Evolutionary conservation across 2,329 filamentous ascomycete genomes (phyloP).

Genomic region (Xylogone sp.): DNA sequence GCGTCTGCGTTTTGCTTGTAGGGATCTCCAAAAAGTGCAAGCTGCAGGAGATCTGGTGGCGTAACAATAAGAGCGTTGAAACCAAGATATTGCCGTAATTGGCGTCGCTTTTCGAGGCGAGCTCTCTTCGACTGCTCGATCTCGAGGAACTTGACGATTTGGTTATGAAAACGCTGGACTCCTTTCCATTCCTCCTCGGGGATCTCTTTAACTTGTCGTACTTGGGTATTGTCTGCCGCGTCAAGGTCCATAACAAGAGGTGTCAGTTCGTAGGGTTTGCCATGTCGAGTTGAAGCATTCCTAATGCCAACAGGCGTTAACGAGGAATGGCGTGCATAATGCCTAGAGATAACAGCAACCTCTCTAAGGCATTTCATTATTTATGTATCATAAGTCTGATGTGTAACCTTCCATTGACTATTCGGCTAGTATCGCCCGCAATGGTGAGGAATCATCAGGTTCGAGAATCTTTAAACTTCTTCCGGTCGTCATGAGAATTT

Average conservation of each 20-base stretch:
- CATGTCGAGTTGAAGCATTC: slow-evolving; percentile 6
- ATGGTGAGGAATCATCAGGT: not conserved
- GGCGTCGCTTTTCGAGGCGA: not conserved
- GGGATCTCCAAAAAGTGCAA: slow-evolving; percentile 17
- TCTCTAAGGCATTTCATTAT: not conserved
- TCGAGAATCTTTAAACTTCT: not conserved
- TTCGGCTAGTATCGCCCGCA: not conserved
- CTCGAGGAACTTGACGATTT: not conserved
- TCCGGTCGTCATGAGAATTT: not conserved
- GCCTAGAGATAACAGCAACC: not conserved
- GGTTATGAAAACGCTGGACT: not conserved
- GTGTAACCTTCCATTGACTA: not conserved
- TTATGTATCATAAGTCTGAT: not conserved
- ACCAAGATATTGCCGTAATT: not conserved
- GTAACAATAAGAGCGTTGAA: slow-evolving; percentile 2
- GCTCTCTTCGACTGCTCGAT: not conserved
- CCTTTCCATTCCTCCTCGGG: slow-evolving; percentile 1
- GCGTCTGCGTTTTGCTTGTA: not conserved
- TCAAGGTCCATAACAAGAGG: slow-evolving; percentile 49
- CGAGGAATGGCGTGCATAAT: not conserved
- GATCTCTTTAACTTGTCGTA: slow-evolving; percentile 30
- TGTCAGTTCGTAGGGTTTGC: slow-evolving; percentile 31
- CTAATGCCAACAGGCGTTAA: slow-evolving; percentile 3
- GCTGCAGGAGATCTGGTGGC: slow-evolving; percentile 16
- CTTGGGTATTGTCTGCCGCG: slow-evolving; percentile 38